Evolutionary conservation across 2,329 filamentous ascomycete genomes (phyloP), one percentile per base, ranked within the genome.

Genomic region (Diaporthe sp.): DNA sequence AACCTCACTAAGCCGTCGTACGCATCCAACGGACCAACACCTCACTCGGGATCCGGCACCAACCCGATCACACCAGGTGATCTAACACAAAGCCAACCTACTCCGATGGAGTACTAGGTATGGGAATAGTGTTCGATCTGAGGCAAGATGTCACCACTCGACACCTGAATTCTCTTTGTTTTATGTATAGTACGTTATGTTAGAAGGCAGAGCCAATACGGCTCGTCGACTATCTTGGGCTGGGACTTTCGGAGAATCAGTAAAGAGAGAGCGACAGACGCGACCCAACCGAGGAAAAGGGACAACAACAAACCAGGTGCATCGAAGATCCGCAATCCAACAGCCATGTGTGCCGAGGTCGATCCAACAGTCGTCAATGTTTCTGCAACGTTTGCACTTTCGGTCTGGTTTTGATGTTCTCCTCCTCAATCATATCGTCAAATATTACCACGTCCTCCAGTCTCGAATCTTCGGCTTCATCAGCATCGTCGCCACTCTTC

Each of bases 1-100:
- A 79, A 78, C 66, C 79, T 78, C 50, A 76, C 78, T 4, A 78
- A 74, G 77, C 37, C 72, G 63, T 12, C 72, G 44, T 27, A 42
- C 42, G 25, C 59, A 27, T 39, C 68, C 5, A 71, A 51, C 25
- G 74, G 66, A 13, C 71, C 59, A n/a, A 75, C 66, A 32, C 71
- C 71, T 39, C 73, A 70, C 32, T 44, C 59, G 9, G 44, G 19
- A 32, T 25, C 51, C 17, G 74, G 51, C 30, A 66, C 39, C 17
- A 75, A 71, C 53, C 74, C 74, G 17, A 73, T 69, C 8, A 75
- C 74, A 10, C 71, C 71, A 8, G 58, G 59, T n/a, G 53, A 75
- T 39, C 35, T 74, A 51, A 71, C 55, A 19, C 55, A 58, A 37
- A 35, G 44, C 27, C 73, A 74, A 7, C 42, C 61, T 27, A 75